phyloP scores from a whole-genome alignment of 148 eudicot species.

The Pharnaceum exiguum region DNA sequence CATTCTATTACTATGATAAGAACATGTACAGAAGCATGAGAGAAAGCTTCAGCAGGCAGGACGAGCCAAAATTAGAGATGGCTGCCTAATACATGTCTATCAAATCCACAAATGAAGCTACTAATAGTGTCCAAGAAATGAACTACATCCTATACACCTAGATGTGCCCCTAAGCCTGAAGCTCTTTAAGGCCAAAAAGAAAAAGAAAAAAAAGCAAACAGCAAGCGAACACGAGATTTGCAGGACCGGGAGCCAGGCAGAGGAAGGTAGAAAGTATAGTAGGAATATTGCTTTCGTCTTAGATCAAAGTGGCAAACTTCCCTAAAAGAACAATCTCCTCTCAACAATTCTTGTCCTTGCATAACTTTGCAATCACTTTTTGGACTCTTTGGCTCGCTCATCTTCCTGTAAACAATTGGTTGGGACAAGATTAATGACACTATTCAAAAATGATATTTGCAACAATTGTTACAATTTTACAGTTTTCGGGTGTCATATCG shows the following conservation, averaged over 20 bases:
- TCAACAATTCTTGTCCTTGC: background rate
- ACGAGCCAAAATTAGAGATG: background rate
- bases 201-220: constrained; percentile 3
- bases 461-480: background rate
- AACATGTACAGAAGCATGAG: constrained; percentile 5
- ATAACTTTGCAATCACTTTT: constrained; percentile 8
- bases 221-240: background rate
- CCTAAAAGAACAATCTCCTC: constrained; percentile 5
- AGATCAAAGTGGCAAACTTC: constrained; percentile 4
- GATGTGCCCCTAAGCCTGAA: background rate
- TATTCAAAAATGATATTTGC: background rate
- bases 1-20: constrained; percentile 14
- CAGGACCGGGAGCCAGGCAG: background rate
- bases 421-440: background rate
- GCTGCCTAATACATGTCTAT: constrained; percentile 11
- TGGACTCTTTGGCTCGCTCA: constrained; percentile 25
- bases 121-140: constrained; percentile 7
- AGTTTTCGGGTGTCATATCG: no score
- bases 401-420: constrained; percentile 28
- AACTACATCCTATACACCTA: constrained; percentile 20
- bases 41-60: constrained; percentile 6
- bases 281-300: background rate
- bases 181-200: background rate
- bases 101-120: constrained; percentile 5
- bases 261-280: background rate